phyloP scores from a whole-genome alignment of 257 asterid species.

The Ilex aquifolium region DNA sequence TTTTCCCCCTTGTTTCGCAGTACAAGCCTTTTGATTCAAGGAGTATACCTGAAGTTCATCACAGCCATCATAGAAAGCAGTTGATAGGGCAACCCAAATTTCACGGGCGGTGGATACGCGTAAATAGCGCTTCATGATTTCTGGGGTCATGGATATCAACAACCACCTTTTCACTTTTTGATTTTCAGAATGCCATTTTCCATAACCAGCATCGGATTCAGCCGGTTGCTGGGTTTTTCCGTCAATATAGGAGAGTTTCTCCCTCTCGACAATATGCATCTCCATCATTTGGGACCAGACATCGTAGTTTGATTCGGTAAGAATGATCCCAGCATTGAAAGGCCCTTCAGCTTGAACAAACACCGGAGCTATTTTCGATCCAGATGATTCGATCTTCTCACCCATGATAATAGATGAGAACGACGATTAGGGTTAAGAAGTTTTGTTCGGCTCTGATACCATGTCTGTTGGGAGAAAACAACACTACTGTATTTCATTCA shows the following conservation, averaged over 20 bases:
- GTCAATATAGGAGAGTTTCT: background rate
- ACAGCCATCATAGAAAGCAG: background rate
- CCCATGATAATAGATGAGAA: too few species aligned
- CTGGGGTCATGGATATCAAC: background rate
- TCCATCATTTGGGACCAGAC: background rate
- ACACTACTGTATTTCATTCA: too few species aligned
- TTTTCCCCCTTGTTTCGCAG: background rate
- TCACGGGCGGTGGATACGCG: background rate
- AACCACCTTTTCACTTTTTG: background rate
- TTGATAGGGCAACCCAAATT: background rate
- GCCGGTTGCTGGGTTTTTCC: background rate
- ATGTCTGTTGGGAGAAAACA: too few species aligned
- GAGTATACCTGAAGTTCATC: background rate
- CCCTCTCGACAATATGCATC: background rate
- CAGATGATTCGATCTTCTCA: too few species aligned
- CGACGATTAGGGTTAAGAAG: too few species aligned
- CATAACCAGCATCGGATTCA: background rate
- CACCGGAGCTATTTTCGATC: too few species aligned
- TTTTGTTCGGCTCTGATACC: too few species aligned
- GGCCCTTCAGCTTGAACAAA: too few species aligned
- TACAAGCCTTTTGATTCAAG: background rate
- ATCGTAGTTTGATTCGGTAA: background rate
- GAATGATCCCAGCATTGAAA: background rate
- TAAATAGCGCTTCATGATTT: background rate
- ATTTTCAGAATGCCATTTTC: background rate